Evolutionary conservation across 352 stramenopile species (phyloP).

Genomic region (Globisporangium barbulae): DNA sequence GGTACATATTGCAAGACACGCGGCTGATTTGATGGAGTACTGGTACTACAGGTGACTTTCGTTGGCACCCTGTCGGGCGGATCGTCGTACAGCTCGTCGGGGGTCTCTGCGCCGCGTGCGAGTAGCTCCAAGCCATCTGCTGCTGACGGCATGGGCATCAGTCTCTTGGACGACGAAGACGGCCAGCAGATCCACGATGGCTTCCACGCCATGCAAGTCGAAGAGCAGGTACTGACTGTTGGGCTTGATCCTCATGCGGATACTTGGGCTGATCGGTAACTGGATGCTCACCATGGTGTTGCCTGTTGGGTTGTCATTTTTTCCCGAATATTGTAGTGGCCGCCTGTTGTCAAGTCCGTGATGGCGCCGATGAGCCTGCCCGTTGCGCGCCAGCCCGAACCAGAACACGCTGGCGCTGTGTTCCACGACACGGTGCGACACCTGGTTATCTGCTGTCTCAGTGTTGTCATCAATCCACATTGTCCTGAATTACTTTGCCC

Average conservation of each 20-base stretch:
- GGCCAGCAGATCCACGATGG: slow-evolving; percentile 34
- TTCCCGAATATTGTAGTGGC: slow-evolving; percentile 38
- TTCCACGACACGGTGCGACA: slow-evolving; percentile 50
- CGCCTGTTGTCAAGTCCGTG: slow-evolving; percentile 65
- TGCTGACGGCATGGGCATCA: slow-evolving; percentile 83
- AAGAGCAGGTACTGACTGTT: slow-evolving; percentile 33
- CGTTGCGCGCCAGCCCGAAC: slow-evolving; percentile 61
- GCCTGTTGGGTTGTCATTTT: background rate
- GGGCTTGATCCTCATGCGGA: background rate
- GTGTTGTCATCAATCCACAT: background rate
- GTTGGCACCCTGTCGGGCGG: slow-evolving; percentile 78
- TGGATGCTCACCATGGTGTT: background rate
- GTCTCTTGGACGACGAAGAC: slow-evolving; percentile 76
- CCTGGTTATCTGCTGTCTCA: background rate
- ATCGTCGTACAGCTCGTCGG: slow-evolving; percentile 65
- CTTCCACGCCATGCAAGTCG: slow-evolving; percentile 52
- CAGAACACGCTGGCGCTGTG: slow-evolving; percentile 50
- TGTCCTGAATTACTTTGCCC: background rate
- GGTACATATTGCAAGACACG: background rate
- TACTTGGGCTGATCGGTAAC: background rate
- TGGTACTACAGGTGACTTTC: slow-evolving; percentile 45
- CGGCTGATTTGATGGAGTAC: background rate
- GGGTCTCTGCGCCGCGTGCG: slow-evolving; percentile 33
- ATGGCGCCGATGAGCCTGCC: slow-evolving; percentile 85
- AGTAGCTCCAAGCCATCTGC: slow-evolving; percentile 37